Percentiles rank a stretch among this genome's conserved stretches.
Evolutionary conservation across 1,284 basidiomycete species (phyloP).

Genomic region (Malassezia arunalokei): DNA sequence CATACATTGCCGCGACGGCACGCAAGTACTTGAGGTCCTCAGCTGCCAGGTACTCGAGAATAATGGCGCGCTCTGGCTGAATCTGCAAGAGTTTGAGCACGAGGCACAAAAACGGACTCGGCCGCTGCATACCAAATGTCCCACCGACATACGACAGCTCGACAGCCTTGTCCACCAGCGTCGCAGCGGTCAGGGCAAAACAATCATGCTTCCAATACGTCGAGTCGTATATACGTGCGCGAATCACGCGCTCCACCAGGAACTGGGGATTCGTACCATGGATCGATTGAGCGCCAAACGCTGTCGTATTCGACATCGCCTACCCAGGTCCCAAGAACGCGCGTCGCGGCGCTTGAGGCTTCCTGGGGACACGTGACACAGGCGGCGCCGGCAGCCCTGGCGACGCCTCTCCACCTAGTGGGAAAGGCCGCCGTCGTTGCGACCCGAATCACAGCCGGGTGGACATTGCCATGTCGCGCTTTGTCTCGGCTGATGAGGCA

Average conservation of each 20-base stretch:
- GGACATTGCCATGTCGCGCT: conserved; percentile 32
- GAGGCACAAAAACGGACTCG: conserved; percentile 60
- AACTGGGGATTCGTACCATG: conserved; percentile 83
- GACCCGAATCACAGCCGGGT: background rate
- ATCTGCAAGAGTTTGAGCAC: conserved; percentile 88
- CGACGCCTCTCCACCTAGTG: background rate
- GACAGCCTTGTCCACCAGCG: conserved; percentile 81
- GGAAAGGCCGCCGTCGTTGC: background rate
- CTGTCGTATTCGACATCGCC: conserved; percentile 68
- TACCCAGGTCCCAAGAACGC: too few species aligned
- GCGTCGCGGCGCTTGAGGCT: background rate
- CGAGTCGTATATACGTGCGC: conserved; percentile 89
- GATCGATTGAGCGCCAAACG: conserved; percentile 65
- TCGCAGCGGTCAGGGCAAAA: conserved; percentile 58
- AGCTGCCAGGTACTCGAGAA: conserved; percentile 73
- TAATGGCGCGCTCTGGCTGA: conserved; percentile 89
- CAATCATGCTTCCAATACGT: conserved; percentile 78
- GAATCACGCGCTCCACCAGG: conserved; percentile 89
- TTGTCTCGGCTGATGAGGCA: conserved; percentile 32
- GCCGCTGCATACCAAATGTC: conserved; percentile 46
- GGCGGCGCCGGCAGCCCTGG: background rate
- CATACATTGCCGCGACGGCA: conserved; percentile 82
- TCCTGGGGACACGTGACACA: background rate
- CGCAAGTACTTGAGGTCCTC: conserved; percentile 95
- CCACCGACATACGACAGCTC: conserved; percentile 75